phyloP scores from a whole-genome alignment of 768 basidiomycete species.

The Kwoniella mangroviensis region DNA sequence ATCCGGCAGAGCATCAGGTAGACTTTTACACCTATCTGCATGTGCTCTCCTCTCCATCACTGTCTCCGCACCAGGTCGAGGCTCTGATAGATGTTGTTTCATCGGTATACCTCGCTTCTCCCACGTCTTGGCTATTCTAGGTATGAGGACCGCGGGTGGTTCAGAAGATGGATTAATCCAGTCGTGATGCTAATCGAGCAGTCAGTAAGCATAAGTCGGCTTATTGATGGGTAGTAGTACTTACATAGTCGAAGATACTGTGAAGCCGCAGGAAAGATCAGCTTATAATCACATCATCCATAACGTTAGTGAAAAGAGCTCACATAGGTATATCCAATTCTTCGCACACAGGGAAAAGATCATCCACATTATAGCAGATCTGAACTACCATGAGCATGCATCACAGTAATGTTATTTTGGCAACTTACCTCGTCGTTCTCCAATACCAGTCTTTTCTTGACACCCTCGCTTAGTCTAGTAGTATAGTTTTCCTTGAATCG shows the following conservation, averaged over 20 bases:
- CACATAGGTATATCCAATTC: constrained; percentile 74
- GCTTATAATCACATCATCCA: background rate
- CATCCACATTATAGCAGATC: constrained; percentile 87
- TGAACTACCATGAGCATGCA: constrained; percentile 30
- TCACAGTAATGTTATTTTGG: background rate
- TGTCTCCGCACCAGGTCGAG: constrained; percentile 79
- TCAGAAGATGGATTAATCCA: constrained; percentile 63
- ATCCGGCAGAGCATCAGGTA: constrained; percentile 65
- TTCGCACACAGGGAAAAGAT: constrained; percentile 82
- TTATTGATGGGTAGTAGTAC: constrained; percentile 4
- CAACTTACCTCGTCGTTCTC: constrained; percentile 85
- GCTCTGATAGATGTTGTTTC: constrained; percentile 91
- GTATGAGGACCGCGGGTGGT: constrained; percentile 70
- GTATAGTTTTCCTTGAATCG: constrained; percentile 75
- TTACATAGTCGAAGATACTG: constrained; percentile 54
- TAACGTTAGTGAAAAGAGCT: constrained; percentile 49
- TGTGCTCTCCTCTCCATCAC: constrained; percentile 88
- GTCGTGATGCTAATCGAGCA: constrained; percentile 76
- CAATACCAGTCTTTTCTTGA: constrained; percentile 77
- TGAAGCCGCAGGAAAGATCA: constrained; percentile 13
- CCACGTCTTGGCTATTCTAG: constrained; percentile 75
- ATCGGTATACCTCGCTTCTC: constrained; percentile 74
- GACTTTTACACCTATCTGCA: constrained; percentile 73
- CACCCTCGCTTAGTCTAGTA: constrained; percentile 65
- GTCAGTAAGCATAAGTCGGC: constrained; percentile 56